Base-by-base conservation (phyloP, 805 yeast genomes). In the Metschnikowia corniflorae region DNA sequence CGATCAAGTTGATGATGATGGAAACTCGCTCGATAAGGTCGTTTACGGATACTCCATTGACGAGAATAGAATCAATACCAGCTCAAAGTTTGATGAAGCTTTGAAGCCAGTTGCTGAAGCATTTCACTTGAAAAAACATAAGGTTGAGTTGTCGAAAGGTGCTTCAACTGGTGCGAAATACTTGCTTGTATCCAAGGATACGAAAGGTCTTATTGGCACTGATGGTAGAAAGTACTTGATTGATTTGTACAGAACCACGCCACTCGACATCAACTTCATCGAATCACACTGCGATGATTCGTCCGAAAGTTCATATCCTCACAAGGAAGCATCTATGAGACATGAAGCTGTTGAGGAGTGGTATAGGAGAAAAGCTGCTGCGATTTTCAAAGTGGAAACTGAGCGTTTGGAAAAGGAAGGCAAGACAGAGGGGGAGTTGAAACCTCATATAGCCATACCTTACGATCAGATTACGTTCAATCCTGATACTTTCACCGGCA, bases 341-440 rank as follows among this genome's bases (percentile, higher is more conserved):
- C 80, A 79, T 46, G 97, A 91, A 63, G 93, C 96, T 13, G 78
- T 91, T 31, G 91, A 81, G 49, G 86, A 80, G 50, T 91, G 96
- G 96, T 86, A 93, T 82, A 76, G 75, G 54, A 61, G 77, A 41
- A 77, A 81, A 54, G 73, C 83, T 3, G 75, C 83, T 12, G 68
- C 65, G 15, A 67, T 68, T 31, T 57, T 79, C 44, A 71, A 71
- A 41, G 62, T 55, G 1, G 77, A 77, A 50, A 65, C 78, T 28
- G 78, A 75, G 39, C 38, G 43, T 19, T 65, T 66, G 39, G 68
- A 70, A 37, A 53, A 57, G 39, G 63, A 61, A 33, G 65, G 58
- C 5, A 46, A 38, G 14, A 53, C 56, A 17, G 65, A 62, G 5
- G 70, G 65, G 17, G 61, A 63, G 28, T 60, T 62, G 25, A 69